A percentile compares a stretch with the other conserved stretches of the same genome.
Evolutionary conservation across 2,329 filamentous ascomycete species (phyloP).

Genomic region (Stachybotrys chartarum): DNA sequence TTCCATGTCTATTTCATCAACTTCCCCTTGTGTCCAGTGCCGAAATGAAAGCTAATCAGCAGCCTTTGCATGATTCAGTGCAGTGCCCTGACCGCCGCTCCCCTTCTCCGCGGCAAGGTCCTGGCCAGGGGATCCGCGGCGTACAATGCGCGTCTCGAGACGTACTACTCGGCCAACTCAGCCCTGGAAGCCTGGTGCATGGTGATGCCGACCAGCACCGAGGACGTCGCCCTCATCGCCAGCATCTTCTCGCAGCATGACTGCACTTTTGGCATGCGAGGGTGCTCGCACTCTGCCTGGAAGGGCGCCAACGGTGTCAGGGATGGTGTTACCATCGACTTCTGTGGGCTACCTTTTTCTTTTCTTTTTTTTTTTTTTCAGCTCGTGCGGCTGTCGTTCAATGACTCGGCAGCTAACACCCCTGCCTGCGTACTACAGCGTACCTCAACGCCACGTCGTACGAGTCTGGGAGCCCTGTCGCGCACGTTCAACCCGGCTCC

Average conservation of each 20-base stretch:
- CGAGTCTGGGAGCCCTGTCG: slow-evolving; percentile 13
- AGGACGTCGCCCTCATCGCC: slow-evolving; percentile 11
- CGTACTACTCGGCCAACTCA: slow-evolving; percentile 15
- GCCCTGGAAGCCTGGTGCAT: slow-evolving; percentile 15
- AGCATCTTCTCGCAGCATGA: slow-evolving; percentile 4
- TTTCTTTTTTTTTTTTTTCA: too few relatives aligned
- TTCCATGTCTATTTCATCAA: too few relatives aligned
- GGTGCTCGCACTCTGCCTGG: slow-evolving; percentile 9
- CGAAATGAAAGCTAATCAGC: too few relatives aligned
- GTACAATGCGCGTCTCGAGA: slow-evolving; percentile 10
- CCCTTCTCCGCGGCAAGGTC: slow-evolving; percentile 1
- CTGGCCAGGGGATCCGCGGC: slow-evolving; percentile 3
- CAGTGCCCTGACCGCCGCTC: not conserved
- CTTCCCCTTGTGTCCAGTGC: too few relatives aligned
- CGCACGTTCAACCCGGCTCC: slow-evolving; percentile 27
- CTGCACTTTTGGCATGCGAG: slow-evolving; percentile 9
- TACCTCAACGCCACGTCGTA: slow-evolving; percentile 19
- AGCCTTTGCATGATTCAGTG: not conserved
- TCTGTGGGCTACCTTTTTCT: not conserved
- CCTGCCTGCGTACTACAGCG: not conserved
- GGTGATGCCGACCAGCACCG: slow-evolving; percentile 11
- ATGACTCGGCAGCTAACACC: not conserved
- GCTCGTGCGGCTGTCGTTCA: not conserved
- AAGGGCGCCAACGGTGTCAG: slow-evolving; percentile 5
- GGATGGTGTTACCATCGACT: slow-evolving; percentile 9